These are phyloP conservation scores for Exophiala sp. DNA, from an alignment of 2,329 filamentous ascomycete genomes.

Conservation along the genomic window DNA sequence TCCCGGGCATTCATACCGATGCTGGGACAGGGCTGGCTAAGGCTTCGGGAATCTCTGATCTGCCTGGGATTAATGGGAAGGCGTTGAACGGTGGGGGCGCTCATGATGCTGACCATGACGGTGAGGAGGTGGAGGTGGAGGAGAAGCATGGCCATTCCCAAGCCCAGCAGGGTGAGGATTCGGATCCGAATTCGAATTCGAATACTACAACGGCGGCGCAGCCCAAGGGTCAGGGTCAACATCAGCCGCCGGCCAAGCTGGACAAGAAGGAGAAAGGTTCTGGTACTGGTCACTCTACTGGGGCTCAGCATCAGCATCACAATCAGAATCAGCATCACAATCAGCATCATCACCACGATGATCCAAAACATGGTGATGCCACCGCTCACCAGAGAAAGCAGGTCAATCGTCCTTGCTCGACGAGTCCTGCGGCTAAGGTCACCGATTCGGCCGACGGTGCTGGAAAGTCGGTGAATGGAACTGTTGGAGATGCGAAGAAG, in stretches of 20 bases:
- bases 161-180: background rate
- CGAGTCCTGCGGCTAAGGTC: background rate
- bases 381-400: constrained; percentile 3
- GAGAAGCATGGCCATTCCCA: background rate
- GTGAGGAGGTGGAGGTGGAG: background rate
- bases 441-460: constrained; percentile 5
- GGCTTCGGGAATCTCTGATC: constrained; percentile 6
- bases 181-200: background rate
- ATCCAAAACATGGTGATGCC: too few relatives aligned
- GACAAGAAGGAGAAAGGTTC: constrained; percentile 1
- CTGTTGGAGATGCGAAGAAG: constrained; percentile 6
- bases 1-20: constrained; percentile 15
- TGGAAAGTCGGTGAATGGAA: background rate
- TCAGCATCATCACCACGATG: too few relatives aligned
- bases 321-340: constrained; percentile 1
- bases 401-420: background rate
- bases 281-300: background rate
- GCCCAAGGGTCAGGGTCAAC: too few relatives aligned
- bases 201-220: too few relatives aligned
- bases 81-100: background rate
- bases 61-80: constrained; percentile 10
- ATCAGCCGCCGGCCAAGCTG: background rate
- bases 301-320: background rate
- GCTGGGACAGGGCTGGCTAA: constrained; percentile 10
- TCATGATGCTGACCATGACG: background rate